Percentiles rank a stretch among this genome's conserved stretches.
Conservation (phyloP, 2,329 filamentous ascomycete genomes). For the Fusarium dlaminii region DNA sequence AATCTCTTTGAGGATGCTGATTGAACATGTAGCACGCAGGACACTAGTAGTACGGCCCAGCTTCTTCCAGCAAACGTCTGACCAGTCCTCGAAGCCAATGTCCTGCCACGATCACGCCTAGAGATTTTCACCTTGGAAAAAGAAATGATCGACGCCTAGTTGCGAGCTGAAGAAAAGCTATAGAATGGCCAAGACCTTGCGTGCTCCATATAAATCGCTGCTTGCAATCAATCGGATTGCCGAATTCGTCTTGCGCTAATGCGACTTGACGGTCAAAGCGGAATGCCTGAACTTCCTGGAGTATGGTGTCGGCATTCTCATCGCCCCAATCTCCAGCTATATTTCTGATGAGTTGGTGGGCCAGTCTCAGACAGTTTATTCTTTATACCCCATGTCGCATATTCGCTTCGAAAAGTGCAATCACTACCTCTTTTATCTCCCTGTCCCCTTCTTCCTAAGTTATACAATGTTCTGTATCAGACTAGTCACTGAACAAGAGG, state of each 20-base stretch:
- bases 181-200: neutral
- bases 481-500: neutral
- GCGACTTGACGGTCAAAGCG: neutral
- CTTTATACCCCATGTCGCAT: neutral
- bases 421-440: neutral
- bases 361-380: neutral
- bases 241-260: too few species aligned
- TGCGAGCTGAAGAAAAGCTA: neutral
- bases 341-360: neutral
- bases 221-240: neutral
- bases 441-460: neutral
- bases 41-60: neutral
- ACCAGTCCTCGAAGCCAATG: neutral
- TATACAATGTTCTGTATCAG: neutral
- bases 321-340: neutral
- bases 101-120: neutral
- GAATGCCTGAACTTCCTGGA: neutral
- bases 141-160: neutral
- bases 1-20: rapidly evolving
- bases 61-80: neutral
- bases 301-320: neutral
- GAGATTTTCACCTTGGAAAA: neutral
- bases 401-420: neutral
- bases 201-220: neutral
- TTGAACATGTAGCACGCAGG: neutral